These are phyloP conservation scores for Ceratobasidium sp. DNA, from an alignment of 1,284 basidiomycete species.

Conservation along the genomic window DNA sequence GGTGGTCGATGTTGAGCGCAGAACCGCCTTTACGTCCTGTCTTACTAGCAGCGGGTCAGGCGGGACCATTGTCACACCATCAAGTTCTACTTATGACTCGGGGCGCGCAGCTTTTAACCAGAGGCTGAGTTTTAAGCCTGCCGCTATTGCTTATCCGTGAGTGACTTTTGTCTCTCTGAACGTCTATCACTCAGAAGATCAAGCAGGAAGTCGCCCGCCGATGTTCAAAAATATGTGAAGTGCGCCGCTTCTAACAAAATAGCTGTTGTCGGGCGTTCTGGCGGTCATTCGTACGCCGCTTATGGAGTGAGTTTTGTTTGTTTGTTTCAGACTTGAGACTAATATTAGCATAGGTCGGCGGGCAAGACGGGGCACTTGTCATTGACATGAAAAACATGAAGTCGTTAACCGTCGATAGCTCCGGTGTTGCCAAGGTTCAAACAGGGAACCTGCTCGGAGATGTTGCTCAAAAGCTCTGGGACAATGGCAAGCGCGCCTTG, in stretches of 20 bases:
- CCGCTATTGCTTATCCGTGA: conserved; percentile 50
- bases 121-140: conserved; percentile 46
- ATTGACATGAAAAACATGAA: conserved; percentile 50
- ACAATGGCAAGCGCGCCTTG: conserved; percentile 46
- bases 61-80: conserved; percentile 6
- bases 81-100: conserved; percentile 10
- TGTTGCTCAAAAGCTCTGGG: conserved; percentile 48
- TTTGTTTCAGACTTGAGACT: not conserved
- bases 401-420: conserved; percentile 38
- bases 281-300: conserved; percentile 51
- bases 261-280: conserved; percentile 49
- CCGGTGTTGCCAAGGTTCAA: conserved; percentile 31
- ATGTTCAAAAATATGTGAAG: conserved; percentile 48
- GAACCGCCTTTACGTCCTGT: conserved; percentile 31
- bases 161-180: not conserved
- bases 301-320: conserved; percentile 45
- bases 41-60: conserved; percentile 16
- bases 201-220: conserved; percentile 30
- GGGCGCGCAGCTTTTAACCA: conserved; percentile 45
- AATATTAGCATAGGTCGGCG: conserved; percentile 42
- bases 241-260: conserved; percentile 46
- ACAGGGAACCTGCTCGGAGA: conserved; percentile 50
- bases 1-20: conserved; percentile 11
- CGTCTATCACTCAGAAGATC: not conserved
- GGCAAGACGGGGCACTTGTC: conserved; percentile 47